Conservation (phyloP, 257 asterid species). For the Capsicum chinense region DNA sequence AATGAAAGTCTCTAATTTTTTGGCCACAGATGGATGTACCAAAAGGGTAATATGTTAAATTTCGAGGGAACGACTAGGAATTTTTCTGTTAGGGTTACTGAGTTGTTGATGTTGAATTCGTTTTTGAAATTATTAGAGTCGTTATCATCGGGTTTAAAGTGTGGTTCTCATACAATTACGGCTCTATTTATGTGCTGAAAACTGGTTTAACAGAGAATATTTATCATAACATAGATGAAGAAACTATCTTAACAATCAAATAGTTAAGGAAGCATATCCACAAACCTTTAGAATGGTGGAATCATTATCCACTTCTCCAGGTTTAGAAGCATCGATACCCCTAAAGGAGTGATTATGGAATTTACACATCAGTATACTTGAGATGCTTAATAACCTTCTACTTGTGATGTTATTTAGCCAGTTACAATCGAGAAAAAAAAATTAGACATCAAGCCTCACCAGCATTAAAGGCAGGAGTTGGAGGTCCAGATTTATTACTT, state of each 20-base stretch:
- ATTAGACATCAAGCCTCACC: conserved; percentile 52
- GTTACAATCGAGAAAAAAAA: conserved; percentile 14
- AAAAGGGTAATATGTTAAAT: too few species aligned
- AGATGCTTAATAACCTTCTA: not conserved
- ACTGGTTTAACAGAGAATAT: not conserved
- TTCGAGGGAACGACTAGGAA: too few species aligned
- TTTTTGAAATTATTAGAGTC: too few species aligned
- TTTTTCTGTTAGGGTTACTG: too few species aligned
- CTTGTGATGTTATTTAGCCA: not conserved
- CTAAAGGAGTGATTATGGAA: conserved; percentile 34
- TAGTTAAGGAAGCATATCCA: not conserved
- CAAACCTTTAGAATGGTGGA: conserved; percentile 78
- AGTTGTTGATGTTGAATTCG: too few species aligned
- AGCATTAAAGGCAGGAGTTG: conserved; percentile 63
- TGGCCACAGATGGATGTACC: too few species aligned
- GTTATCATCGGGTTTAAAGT: not conserved
- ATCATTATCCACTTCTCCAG: conserved; percentile 76
- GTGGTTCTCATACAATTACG: not conserved
- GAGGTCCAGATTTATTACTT: conserved; percentile 59
- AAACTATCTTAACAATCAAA: not conserved
- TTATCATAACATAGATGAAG: conserved; percentile 23
- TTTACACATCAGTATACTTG: not conserved
- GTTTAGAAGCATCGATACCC: conserved; percentile 76
- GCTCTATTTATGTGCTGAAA: conserved; percentile 12
- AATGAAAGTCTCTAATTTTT: too few species aligned